These are phyloP conservation scores for Prinsepia uniflora DNA, from an alignment of 306 rosid species.

Conservation along the genomic window DNA sequence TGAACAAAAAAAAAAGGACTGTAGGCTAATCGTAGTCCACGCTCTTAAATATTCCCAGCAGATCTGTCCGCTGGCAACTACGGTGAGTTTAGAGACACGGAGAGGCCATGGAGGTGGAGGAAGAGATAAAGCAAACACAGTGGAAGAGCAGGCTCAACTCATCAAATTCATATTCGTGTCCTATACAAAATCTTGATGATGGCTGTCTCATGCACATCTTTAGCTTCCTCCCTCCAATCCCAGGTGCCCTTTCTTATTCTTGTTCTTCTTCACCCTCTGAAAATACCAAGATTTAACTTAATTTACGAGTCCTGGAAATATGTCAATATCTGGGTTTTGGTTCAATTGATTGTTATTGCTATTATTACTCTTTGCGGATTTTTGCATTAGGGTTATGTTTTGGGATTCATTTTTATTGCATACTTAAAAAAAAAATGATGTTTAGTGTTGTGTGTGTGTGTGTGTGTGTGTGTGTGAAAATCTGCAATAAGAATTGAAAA, in stretches of 20 bases:
- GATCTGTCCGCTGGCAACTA: background rate
- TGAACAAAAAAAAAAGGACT: too few species aligned
- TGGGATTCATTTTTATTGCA: background rate
- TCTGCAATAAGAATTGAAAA: background rate
- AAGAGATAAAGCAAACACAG: background rate
- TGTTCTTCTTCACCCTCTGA: background rate
- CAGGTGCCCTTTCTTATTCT: constrained; percentile 43
- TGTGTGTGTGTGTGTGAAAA: background rate
- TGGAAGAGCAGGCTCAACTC: constrained; percentile 13
- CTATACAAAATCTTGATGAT: constrained; percentile 66
- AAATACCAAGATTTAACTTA: background rate
- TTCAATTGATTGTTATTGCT: background rate
- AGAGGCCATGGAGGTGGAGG: constrained; percentile 6
- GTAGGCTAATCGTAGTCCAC: background rate
- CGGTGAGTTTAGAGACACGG: background rate
- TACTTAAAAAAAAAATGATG: background rate
- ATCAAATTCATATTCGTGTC: constrained; percentile 32
- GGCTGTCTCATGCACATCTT: constrained; percentile 93
- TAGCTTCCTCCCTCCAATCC: constrained; percentile 87
- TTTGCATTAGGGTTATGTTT: background rate
- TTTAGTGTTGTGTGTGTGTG: background rate
- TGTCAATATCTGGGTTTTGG: background rate
- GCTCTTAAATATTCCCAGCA: background rate
- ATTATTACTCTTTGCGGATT: background rate
- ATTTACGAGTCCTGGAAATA: background rate